Percentiles rank a stretch among this genome's conserved stretches.
Evolutionary conservation across 2,329 filamentous ascomycete genomes (phyloP).

Genomic region (Penicillium sp.): DNA sequence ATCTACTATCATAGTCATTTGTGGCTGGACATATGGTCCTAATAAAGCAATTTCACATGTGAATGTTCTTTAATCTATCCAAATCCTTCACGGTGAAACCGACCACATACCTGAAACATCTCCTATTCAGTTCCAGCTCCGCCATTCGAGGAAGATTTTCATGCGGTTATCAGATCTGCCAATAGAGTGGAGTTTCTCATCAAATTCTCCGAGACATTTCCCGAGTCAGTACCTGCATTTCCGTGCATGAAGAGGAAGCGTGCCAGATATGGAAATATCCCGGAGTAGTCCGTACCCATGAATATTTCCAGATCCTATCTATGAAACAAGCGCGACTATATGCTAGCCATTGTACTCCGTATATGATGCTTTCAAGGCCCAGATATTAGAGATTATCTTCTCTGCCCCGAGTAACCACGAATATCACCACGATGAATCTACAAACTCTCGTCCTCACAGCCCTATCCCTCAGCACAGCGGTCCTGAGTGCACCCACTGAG

Average conservation of each 20-base stretch:
- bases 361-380: neutral
- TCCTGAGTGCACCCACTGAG: constrained; percentile 2
- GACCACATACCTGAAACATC: constrained; percentile 8
- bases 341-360: neutral
- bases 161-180: no score
- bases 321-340: rapidly evolving
- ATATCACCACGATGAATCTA: constrained; percentile 9
- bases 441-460: constrained; percentile 6
- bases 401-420: neutral
- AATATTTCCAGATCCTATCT: no score
- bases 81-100: neutral
- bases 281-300: neutral
- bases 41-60: neutral
- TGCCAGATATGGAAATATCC: neutral
- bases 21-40: neutral
- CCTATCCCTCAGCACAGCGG: constrained; percentile 9
- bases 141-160: constrained; percentile 17
- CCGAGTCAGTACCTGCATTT: neutral
- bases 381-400: neutral
- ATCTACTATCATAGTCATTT: no score
- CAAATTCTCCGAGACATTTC: no score
- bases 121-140: neutral
- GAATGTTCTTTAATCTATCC: neutral
- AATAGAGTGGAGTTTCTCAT: no score
- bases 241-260: neutral